Evolutionary conservation across 2,329 filamentous ascomycete species (phyloP).

Genomic region (Trichoderma breve): DNA sequence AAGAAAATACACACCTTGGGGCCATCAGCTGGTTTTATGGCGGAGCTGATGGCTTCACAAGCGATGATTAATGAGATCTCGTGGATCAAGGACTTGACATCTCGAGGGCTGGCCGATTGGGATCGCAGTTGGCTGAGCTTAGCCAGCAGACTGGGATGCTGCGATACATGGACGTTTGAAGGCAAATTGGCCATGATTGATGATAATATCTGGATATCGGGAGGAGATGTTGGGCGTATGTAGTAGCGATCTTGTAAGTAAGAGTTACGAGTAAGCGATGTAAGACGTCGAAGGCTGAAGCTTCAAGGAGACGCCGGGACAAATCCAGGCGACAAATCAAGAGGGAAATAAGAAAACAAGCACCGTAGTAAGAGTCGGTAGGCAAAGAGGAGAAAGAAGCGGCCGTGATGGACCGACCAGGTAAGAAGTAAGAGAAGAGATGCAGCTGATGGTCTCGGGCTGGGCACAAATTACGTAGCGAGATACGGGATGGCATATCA

Average conservation of each 20-base stretch:
- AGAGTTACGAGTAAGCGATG: background rate
- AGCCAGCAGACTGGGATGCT: constrained; percentile 79
- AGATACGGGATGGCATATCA: background rate
- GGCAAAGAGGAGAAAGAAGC: background rate
- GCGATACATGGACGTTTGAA: constrained; percentile 71
- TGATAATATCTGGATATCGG: background rate
- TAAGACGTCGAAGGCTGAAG: background rate
- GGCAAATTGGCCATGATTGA: constrained; percentile 44
- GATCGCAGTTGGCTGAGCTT: constrained; percentile 91
- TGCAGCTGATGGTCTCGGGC: background rate
- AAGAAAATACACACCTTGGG: constrained; percentile 53
- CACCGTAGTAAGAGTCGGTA: background rate
- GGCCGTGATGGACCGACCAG: background rate
- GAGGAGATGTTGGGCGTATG: background rate
- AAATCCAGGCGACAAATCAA: background rate
- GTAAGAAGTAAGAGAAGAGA: background rate
- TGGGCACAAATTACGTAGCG: constrained; percentile 16
- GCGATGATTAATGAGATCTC: constrained; percentile 83
- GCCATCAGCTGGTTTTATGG: constrained; percentile 55
- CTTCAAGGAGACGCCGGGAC: background rate
- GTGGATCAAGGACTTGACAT: constrained; percentile 79
- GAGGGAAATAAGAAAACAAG: background rate
- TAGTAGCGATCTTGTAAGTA: background rate
- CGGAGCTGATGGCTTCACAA: constrained; percentile 72
- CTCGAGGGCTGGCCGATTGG: constrained; percentile 63